Conservation (phyloP, 495 filamentous ascomycete genomes). For the Aspergillus homomorphus region DNA sequence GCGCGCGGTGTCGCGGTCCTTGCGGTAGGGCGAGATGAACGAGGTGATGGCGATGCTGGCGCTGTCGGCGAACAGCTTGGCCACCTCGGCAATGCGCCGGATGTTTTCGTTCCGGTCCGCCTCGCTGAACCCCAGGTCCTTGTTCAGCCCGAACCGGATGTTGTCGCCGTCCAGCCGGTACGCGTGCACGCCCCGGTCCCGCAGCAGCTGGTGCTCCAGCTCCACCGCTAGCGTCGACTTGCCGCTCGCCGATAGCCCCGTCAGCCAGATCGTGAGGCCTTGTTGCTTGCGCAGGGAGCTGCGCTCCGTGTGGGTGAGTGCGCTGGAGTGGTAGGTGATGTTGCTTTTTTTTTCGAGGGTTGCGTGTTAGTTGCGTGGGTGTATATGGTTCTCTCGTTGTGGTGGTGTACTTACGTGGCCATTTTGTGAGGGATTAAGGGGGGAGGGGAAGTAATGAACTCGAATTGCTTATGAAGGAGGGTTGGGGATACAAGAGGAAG, state of each 20-base stretch:
- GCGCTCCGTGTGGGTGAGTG: constrained; percentile 83
- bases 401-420: constrained; percentile 41
- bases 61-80: constrained; percentile 91
- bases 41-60: constrained; percentile 85
- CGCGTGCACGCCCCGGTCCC: constrained; percentile 66
- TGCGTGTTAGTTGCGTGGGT: constrained; percentile 7
- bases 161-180: constrained; percentile 98
- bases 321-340: constrained; percentile 95
- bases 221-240: constrained; percentile 96
- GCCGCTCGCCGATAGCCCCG: constrained; percentile 88
- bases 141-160: constrained; percentile 96
- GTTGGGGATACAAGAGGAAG: background rate
- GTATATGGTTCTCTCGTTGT: background rate
- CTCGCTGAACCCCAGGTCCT: constrained; percentile 92
- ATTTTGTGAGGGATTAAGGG: constrained; percentile 25
- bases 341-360: constrained; percentile 66
- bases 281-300: constrained; percentile 73
- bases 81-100: constrained; percentile 90
- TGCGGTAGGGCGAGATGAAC: constrained; percentile 93
- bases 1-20: constrained; percentile 79
- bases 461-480: too few species aligned
- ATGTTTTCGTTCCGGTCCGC: constrained; percentile 97
- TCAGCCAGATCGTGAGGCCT: constrained; percentile 97
- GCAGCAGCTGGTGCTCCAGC: constrained; percentile 88
- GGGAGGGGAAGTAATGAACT: too few species aligned